These are phyloP conservation scores for Colletotrichum sp. DNA, from an alignment of 2,329 filamentous ascomycete species.

Conservation along the genomic window DNA sequence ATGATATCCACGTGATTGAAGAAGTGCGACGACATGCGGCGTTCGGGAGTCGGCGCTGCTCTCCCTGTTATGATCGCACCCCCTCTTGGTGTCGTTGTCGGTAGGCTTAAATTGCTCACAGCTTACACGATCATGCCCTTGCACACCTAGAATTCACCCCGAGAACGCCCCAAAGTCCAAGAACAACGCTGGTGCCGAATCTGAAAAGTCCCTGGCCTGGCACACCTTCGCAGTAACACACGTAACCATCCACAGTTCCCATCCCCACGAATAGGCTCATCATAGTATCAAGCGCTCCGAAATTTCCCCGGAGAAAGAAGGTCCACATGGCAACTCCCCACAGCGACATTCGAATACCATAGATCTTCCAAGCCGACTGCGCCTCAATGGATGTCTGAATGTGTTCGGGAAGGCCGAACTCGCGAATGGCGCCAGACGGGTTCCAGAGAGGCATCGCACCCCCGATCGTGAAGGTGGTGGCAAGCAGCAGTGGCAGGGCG, in stretches of 20 bases:
- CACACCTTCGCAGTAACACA: conserved; percentile 28
- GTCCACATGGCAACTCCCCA: conserved; percentile 26
- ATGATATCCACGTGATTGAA: neutral
- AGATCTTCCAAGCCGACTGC: conserved; percentile 32
- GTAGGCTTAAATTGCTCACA: neutral
- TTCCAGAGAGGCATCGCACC: conserved; percentile 37
- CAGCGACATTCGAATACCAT: conserved; percentile 25
- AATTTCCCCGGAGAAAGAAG: conserved; percentile 26
- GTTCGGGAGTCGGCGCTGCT: neutral
- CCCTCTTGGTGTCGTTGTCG: neutral
- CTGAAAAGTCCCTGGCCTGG: conserved; percentile 17
- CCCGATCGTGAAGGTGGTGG: conserved; percentile 33
- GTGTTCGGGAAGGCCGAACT: conserved; percentile 36
- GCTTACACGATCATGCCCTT: neutral
- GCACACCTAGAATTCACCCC: conserved; percentile 8
- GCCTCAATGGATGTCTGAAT: conserved; percentile 33
- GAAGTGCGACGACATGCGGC: neutral
- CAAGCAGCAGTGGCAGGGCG: conserved; percentile 31
- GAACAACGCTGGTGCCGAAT: conserved; percentile 11
- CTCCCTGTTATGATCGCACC: too few species aligned
- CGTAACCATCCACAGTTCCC: conserved; percentile 25
- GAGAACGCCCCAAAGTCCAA: conserved; percentile 23
- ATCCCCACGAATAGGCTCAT: conserved; percentile 23
- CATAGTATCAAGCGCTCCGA: conserved; percentile 25
- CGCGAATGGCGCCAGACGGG: conserved; percentile 33